phyloP scores from a whole-genome alignment of 164 flowering plant species.

The Houttuynia cordata region DNA sequence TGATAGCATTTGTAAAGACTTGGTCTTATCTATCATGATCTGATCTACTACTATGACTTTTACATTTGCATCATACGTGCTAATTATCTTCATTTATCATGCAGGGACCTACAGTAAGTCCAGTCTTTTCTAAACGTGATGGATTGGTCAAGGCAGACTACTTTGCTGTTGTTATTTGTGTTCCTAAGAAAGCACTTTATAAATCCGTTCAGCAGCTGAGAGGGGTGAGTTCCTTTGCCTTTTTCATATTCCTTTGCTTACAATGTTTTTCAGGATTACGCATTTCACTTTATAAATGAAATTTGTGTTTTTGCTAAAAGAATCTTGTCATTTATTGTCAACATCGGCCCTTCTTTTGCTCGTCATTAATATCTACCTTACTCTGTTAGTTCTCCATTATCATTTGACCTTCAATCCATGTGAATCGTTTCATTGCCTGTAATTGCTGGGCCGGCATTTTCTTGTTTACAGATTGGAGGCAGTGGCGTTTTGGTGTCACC shows the following conservation, averaged over 20 bases:
- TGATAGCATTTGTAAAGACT: too few species aligned
- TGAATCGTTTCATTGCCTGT: background rate
- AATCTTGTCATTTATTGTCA: background rate
- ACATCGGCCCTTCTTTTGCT: background rate
- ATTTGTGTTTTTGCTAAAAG: too few species aligned
- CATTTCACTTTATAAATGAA: too few species aligned
- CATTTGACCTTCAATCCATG: background rate
- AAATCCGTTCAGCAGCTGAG: conserved; percentile 81
- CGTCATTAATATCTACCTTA: background rate
- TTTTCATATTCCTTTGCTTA: too few species aligned
- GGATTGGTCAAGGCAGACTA: conserved; percentile 54
- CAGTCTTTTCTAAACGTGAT: conserved; percentile 64
- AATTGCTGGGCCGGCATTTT: background rate
- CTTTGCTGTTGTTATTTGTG: conserved; percentile 82
- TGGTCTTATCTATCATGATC: too few species aligned
- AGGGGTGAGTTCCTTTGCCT: conserved; percentile 65
- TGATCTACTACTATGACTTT: background rate
- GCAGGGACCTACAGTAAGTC: conserved; percentile 94
- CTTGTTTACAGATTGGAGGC: conserved; percentile 71
- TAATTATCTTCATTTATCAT: background rate
- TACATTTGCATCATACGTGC: background rate
- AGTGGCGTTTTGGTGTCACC: conserved; percentile 92
- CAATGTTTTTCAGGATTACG: background rate
- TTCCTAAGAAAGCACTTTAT: conserved; percentile 80
- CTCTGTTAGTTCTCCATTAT: background rate